Conservation (phyloP, 345 rosid genomes). For the Linum lewisii region DNA sequence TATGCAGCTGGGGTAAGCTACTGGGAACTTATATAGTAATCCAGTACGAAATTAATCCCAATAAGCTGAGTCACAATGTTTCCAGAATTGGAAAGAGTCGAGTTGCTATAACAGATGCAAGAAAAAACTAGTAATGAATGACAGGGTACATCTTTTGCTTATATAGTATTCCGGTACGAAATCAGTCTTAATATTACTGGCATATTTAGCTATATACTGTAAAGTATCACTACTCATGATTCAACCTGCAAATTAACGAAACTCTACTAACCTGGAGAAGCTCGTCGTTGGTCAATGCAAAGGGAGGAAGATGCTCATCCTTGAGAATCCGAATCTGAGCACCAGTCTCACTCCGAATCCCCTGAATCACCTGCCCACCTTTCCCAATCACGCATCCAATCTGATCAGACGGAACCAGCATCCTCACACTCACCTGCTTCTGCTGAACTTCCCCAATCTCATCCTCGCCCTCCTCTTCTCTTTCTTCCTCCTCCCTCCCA, state of each 20-base stretch:
- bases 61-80: background rate
- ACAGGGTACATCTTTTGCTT: too few species aligned
- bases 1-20: too few species aligned
- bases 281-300: conserved; percentile 20
- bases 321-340: conserved; percentile 28
- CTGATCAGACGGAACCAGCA: conserved; percentile 29
- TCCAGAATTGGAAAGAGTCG: background rate
- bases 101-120: too few species aligned
- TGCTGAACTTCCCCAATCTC: conserved; percentile 6
- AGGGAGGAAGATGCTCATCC: conserved; percentile 25
- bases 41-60: too few species aligned
- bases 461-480: conserved; percentile 8
- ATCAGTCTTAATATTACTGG: too few species aligned
- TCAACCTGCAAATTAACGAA: background rate
- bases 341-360: conserved; percentile 20
- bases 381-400: conserved; percentile 29
- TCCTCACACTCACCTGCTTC: conserved; percentile 18
- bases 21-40: too few species aligned
- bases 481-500: background rate
- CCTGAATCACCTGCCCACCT: conserved; percentile 31
- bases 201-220: too few species aligned
- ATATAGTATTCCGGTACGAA: too few species aligned
- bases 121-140: too few species aligned
- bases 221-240: too few species aligned
- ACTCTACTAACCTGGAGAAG: conserved; percentile 17